These are phyloP conservation scores for Eruca vesicaria DNA, from an alignment of 441 rosid genomes.

Conservation along the genomic window DNA sequence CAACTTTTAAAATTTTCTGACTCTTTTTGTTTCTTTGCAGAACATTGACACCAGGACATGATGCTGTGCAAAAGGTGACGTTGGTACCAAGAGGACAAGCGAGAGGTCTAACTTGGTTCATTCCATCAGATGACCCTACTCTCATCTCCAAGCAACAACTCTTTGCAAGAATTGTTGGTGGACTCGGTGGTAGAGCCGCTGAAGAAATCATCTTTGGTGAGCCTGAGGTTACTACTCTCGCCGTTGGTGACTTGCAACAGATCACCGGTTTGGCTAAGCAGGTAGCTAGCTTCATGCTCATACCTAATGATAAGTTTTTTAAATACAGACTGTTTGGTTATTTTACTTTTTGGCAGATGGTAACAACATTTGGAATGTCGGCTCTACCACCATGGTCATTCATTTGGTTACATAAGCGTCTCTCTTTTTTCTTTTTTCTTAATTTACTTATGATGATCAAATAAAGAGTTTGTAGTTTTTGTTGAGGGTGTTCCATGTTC, in stretches of 20 bases:
- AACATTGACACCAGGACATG: slow-evolving; percentile 74
- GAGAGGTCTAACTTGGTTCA: slow-evolving; percentile 80
- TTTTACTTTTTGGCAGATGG: no score
- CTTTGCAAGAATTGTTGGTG: slow-evolving; percentile 94
- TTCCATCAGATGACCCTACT: slow-evolving; percentile 77
- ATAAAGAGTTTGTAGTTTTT: no score
- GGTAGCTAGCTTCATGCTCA: no score
- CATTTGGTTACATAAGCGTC: no score
- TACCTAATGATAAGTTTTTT: no score
- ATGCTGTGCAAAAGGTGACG: slow-evolving; percentile 89
- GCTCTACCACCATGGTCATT: no score
- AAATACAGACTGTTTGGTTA: no score
- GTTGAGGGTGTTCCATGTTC: no score
- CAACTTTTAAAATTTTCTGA: no score
- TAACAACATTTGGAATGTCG: no score
- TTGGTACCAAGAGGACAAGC: slow-evolving; percentile 87
- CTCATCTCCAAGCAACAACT: slow-evolving; percentile 94
- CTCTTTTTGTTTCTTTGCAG: slow-evolving; percentile 36
- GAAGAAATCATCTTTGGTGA: slow-evolving; percentile 94
- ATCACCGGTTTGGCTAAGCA: slow-evolving; percentile 88
- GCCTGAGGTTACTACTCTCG: slow-evolving; percentile 94
- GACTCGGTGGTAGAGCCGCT: slow-evolving; percentile 95
- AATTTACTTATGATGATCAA: no score
- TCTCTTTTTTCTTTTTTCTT: no score
- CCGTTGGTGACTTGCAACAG: slow-evolving; percentile 94